Percentiles rank a stretch among this genome's conserved stretches.
phyloP scores from a whole-genome alignment of 2,329 filamentous ascomycete genomes.

The Ophiocordyceps unilateralis region DNA sequence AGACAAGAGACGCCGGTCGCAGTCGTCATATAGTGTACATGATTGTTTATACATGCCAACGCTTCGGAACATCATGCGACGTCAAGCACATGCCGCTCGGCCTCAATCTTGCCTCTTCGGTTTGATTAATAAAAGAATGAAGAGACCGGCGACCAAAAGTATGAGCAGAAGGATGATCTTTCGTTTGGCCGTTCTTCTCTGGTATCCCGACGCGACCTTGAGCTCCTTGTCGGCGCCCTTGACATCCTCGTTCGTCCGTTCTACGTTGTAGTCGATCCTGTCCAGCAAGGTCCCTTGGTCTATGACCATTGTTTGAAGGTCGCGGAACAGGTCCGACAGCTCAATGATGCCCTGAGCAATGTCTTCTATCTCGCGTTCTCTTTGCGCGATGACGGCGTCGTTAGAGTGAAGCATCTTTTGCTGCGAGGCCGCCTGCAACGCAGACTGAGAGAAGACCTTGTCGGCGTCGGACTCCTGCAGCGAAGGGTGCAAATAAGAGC shows the following conservation, averaged over 20 bases:
- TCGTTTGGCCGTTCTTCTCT: slow-evolving; percentile 72
- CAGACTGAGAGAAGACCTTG: slow-evolving; percentile 77
- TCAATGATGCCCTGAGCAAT: slow-evolving; percentile 98
- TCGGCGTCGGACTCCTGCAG: slow-evolving; percentile 89
- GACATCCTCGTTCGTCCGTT: slow-evolving; percentile 84
- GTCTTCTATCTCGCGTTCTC: slow-evolving; percentile 91
- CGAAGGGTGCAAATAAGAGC: slow-evolving; percentile 63
- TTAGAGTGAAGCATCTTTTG: slow-evolving; percentile 54
- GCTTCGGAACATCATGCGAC: not conserved
- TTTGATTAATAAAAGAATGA: slow-evolving; percentile 71
- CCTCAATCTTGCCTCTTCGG: slow-evolving; percentile 36
- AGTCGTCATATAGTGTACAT: slow-evolving; percentile 4
- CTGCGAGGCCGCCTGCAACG: slow-evolving; percentile 62
- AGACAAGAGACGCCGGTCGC: not conserved
- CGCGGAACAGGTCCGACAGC: slow-evolving; percentile 88
- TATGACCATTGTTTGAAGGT: slow-evolving; percentile 89
- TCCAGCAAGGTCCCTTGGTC: slow-evolving; percentile 83
- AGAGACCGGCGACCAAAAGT: slow-evolving; percentile 67
- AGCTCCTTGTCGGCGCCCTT: slow-evolving; percentile 88
- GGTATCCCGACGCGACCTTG: slow-evolving; percentile 74
- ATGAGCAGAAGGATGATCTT: slow-evolving; percentile 85
- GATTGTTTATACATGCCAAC: slow-evolving; percentile 9
- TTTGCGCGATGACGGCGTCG: slow-evolving; percentile 72
- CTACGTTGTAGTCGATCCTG: slow-evolving; percentile 95
- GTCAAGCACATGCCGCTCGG: not conserved